Evolutionary conservation across 1,284 basidiomycete species (phyloP).

Genomic region (Pseudozyma sp.): DNA sequence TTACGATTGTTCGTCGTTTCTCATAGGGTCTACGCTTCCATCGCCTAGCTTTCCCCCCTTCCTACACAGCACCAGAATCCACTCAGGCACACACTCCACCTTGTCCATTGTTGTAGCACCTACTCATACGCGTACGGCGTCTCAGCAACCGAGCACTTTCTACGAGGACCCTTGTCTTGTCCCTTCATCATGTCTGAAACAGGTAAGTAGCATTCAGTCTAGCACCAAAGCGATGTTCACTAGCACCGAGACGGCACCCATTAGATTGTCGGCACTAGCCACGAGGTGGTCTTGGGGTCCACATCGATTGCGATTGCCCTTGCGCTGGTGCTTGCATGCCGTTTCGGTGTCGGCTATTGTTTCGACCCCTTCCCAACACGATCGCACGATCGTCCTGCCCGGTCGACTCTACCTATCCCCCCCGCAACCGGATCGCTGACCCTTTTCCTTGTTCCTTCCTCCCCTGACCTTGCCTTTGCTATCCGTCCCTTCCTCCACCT

Average conservation of each 20-base stretch:
- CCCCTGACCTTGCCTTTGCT: too few relatives aligned
- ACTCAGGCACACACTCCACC: background rate
- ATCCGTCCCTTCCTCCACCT: background rate
- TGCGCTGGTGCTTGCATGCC: background rate
- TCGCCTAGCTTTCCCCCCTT: background rate
- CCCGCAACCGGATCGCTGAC: background rate
- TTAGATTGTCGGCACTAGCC: background rate
- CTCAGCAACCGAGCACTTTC: background rate
- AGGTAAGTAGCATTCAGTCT: constrained; percentile 15
- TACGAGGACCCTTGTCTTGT: constrained; percentile 1
- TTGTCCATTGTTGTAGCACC: too few relatives aligned
- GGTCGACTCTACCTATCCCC: background rate
- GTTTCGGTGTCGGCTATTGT: background rate
- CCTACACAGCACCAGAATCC: background rate
- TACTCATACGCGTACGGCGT: background rate
- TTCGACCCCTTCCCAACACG: background rate
- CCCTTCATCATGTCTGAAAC: constrained; percentile 32
- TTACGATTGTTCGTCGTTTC: background rate
- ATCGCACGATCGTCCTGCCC: constrained; percentile 28
- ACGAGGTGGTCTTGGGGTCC: too few relatives aligned
- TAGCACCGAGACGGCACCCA: background rate
- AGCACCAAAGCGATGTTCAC: background rate
- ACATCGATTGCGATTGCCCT: background rate
- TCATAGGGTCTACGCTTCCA: background rate
- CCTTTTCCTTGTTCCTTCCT: background rate